These are phyloP conservation scores for Umbelopsis isabellina DNA, from an alignment of 192 early-diverging fungal species.

Conservation along the genomic window DNA sequence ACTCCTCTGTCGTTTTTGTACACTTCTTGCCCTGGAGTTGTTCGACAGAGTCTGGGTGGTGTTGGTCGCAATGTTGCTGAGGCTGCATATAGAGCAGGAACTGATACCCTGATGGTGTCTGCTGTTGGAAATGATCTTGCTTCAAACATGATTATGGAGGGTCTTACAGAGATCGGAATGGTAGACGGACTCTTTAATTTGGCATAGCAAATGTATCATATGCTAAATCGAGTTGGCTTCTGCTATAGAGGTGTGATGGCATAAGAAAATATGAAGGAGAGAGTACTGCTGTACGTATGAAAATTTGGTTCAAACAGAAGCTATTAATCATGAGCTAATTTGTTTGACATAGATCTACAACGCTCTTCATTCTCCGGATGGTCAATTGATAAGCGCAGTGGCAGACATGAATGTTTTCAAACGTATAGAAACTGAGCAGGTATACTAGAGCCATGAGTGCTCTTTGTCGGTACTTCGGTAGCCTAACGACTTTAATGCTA, in stretches of 20 bases:
- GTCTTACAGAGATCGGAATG: constrained; percentile 62
- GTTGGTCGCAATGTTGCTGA: constrained; percentile 94
- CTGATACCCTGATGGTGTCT: constrained; percentile 65
- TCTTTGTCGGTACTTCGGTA: neutral
- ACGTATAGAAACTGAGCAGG: constrained; percentile 32
- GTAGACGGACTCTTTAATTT: constrained; percentile 31
- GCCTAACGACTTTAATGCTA: constrained; percentile 13
- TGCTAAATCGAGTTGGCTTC: too few relatives aligned
- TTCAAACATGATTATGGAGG: constrained; percentile 56
- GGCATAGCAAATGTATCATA: too few relatives aligned
- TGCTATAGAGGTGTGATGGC: neutral
- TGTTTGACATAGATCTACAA: constrained; percentile 62
- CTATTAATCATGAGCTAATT: constrained; percentile 34
- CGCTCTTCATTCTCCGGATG: constrained; percentile 70
- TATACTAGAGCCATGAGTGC: neutral
- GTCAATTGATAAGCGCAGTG: constrained; percentile 78
- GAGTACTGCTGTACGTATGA: constrained; percentile 56
- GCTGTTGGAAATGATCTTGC: constrained; percentile 74
- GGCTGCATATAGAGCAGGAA: constrained; percentile 66
- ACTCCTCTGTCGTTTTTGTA: constrained; percentile 33
- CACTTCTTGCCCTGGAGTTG: constrained; percentile 77
- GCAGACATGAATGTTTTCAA: constrained; percentile 93
- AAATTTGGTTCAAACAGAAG: too few relatives aligned
- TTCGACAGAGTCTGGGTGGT: constrained; percentile 75
- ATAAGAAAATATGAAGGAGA: constrained; percentile 23